Evolutionary conservation across 1,139 yeast genomes (phyloP).

Genomic region (Blastobotrys buckinghamii): DNA sequence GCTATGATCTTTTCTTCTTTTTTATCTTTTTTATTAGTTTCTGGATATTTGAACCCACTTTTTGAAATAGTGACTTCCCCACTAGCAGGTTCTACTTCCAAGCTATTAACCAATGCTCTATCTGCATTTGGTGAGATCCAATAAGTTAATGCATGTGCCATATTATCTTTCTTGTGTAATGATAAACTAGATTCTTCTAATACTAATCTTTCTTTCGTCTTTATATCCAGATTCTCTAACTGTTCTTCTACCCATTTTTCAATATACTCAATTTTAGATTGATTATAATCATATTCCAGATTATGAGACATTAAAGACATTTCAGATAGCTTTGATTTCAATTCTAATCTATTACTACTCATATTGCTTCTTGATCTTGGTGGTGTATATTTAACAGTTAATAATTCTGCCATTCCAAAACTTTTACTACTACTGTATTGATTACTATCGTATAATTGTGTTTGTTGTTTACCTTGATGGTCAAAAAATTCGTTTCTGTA

Average conservation of each 20-base stretch:
- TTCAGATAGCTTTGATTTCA: background rate
- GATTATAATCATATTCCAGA: background rate
- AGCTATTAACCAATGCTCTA: background rate
- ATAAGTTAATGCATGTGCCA: background rate
- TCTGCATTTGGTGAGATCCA: constrained; percentile 2
- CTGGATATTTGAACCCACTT: background rate
- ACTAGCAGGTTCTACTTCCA: background rate
- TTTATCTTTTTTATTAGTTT: background rate
- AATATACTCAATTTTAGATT: background rate
- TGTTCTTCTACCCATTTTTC: background rate
- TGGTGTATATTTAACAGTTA: background rate
- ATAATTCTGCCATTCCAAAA: background rate
- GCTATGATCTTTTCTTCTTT: background rate
- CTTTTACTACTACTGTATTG: background rate
- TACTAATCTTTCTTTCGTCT: background rate
- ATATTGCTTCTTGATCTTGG: background rate
- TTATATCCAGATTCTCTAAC: background rate
- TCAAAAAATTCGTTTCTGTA: too few species aligned
- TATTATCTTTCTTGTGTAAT: background rate
- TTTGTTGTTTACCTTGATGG: too few species aligned
- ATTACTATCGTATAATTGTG: background rate
- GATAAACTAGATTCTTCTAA: background rate
- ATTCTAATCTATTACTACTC: background rate
- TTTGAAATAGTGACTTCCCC: background rate
- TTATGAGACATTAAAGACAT: background rate